These are phyloP conservation scores for Pseudotulostoma volvatum DNA, from an alignment of 495 filamentous ascomycete species.

Conservation along the genomic window DNA sequence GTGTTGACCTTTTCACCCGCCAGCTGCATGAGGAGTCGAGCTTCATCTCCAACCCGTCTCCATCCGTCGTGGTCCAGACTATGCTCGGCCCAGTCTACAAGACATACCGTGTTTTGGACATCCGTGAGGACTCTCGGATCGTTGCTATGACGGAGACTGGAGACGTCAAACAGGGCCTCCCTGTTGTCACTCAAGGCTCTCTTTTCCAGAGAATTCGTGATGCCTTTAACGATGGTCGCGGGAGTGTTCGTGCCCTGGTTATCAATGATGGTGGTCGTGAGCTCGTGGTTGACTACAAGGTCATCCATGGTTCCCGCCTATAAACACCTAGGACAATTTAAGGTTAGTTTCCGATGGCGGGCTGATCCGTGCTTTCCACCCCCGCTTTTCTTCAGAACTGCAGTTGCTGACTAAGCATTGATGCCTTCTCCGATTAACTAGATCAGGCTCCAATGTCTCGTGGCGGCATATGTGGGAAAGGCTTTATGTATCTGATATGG, in stretches of 20 bases:
- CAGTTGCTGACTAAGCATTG: too few species aligned
- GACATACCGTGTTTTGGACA: slow-evolving; percentile 98
- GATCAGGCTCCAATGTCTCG: too few species aligned
- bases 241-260: slow-evolving; percentile 84
- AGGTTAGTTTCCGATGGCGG: too few species aligned
- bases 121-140: slow-evolving; percentile 71
- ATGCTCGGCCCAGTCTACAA: slow-evolving; percentile 99
- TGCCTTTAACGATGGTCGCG: slow-evolving; percentile 81
- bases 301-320: slow-evolving; percentile 67
- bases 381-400: too few species aligned
- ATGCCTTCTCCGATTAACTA: too few species aligned
- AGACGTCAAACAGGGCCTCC: slow-evolving; percentile 92
- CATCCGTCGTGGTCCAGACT: slow-evolving; percentile 95
- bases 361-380: too few species aligned
- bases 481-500: too few species aligned
- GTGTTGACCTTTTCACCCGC: slow-evolving; percentile 99
- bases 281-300: slow-evolving; percentile 97
- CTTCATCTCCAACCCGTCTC: slow-evolving; percentile 91
- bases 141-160: slow-evolving; percentile 76
- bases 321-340: slow-evolving; percentile 28
- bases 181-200: slow-evolving; percentile 82
- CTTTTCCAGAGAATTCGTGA: slow-evolving; percentile 69
- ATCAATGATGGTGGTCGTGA: slow-evolving; percentile 88
- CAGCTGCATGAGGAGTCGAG: slow-evolving; percentile 97
- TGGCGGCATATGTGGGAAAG: too few species aligned